phyloP scores from a whole-genome alignment of 2,329 filamentous ascomycete species.

The Aspergillus arachidicola region DNA sequence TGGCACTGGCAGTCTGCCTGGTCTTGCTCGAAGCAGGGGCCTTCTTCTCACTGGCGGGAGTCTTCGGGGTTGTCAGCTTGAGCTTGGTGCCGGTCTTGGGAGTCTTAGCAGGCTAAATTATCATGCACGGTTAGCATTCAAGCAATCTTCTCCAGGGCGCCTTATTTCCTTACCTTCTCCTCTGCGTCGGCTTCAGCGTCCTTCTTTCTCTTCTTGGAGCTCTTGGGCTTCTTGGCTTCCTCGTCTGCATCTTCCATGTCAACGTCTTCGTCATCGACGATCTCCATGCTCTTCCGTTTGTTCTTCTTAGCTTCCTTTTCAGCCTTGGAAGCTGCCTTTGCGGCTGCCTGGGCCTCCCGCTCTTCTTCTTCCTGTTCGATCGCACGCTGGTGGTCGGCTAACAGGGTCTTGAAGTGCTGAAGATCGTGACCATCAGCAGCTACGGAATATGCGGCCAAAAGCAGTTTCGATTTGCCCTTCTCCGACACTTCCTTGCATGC shows the following conservation, averaged over 20 bases:
- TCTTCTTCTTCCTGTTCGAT: constrained; percentile 62
- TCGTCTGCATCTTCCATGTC: constrained; percentile 53
- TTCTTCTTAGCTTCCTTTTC: constrained; percentile 53
- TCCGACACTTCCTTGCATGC: constrained; percentile 69
- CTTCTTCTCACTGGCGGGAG: constrained; percentile 54
- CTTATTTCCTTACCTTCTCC: constrained; percentile 58
- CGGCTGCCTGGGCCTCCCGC: constrained; percentile 65
- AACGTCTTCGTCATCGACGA: constrained; percentile 59
- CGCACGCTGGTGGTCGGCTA: constrained; percentile 62
- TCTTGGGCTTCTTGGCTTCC: constrained; percentile 56
- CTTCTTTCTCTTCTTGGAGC: constrained; percentile 81
- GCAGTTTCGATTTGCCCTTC: constrained; percentile 75
- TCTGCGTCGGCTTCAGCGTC: constrained; percentile 67
- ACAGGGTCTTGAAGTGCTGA: constrained; percentile 78
- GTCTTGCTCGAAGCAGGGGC: constrained; percentile 56
- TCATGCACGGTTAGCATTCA: constrained; percentile 7
- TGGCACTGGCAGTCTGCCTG: constrained; percentile 57
- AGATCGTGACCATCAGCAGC: constrained; percentile 78
- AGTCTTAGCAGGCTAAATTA: constrained; percentile 59
- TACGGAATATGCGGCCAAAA: constrained; percentile 77
- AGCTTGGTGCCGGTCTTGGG: constrained; percentile 64
- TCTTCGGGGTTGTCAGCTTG: constrained; percentile 61
- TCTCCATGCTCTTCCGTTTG: constrained; percentile 54
- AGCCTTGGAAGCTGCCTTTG: constrained; percentile 57
- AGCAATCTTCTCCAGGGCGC: neutral